phyloP scores from a whole-genome alignment of 2,329 filamentous ascomycete species.

The Trichophyton equinum region DNA sequence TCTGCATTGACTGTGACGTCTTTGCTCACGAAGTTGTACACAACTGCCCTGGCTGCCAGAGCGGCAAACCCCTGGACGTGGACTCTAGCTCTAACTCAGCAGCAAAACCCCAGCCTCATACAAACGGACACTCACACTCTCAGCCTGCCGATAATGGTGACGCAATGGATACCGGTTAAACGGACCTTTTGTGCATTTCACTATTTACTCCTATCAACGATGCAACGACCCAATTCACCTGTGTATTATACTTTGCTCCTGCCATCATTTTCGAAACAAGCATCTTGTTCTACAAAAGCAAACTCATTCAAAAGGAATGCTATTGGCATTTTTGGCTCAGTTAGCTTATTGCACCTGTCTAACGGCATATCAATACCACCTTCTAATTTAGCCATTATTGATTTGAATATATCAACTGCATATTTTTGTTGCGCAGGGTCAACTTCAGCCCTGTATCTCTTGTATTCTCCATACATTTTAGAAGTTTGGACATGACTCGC shows the following conservation, averaged over 20 bases:
- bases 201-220: background rate
- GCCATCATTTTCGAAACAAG: background rate
- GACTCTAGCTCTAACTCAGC: background rate
- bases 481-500: too few relatives aligned
- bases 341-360: too few relatives aligned
- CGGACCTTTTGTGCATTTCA: background rate
- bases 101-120: background rate
- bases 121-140: background rate
- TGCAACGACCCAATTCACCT: background rate
- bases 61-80: constrained; percentile 17
- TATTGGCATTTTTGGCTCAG: background rate
- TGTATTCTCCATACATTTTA: too few relatives aligned
- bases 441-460: too few relatives aligned
- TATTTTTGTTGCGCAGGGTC: too few relatives aligned
- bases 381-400: too few relatives aligned
- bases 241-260: background rate
- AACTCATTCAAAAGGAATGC: background rate
- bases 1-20: constrained; percentile 96
- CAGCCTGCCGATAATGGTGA: constrained; percentile 6
- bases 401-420: too few relatives aligned
- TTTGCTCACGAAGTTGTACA: constrained; percentile 90
- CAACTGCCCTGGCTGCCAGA: constrained; percentile 84
- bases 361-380: too few relatives aligned
- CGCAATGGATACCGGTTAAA: constrained; percentile 14
- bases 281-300: background rate